Conservation (phyloP, 805 yeast species). For the Spathaspora sp. region DNA sequence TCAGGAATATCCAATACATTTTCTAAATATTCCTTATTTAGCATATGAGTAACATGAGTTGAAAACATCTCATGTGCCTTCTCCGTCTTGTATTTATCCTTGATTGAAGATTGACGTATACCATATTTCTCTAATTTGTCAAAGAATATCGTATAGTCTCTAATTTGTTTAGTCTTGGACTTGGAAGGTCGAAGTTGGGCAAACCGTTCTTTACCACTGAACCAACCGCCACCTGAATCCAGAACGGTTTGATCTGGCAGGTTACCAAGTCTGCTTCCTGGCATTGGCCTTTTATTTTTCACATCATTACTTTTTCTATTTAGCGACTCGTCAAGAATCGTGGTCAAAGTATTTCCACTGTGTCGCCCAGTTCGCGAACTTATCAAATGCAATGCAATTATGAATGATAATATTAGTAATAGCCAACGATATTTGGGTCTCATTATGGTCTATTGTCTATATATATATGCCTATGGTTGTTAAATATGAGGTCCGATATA, state of each 20-base stretch:
- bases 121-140: slow-evolving; percentile 26
- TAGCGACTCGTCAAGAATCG: neutral
- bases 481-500: too few relatives aligned
- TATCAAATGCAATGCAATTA: neutral
- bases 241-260: neutral
- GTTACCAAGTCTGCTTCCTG: neutral
- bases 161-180: slow-evolving; percentile 2
- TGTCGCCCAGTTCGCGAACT: neutral
- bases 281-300: neutral
- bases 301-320: neutral
- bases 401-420: neutral
- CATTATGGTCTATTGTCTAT: neutral
- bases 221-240: neutral
- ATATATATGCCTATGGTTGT: neutral
- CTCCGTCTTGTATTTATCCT: slow-evolving; percentile 34
- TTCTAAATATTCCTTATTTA: slow-evolving; percentile 44
- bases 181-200: neutral
- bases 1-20: slow-evolving; percentile 40
- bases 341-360: neutral
- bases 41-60: slow-evolving; percentile 36
- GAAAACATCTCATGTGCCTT: slow-evolving; percentile 44
- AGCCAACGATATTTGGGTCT: neutral
- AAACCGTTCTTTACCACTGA: neutral
- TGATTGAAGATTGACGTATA: slow-evolving; percentile 40
- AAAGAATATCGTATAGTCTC: slow-evolving; percentile 30